phyloP scores from a whole-genome alignment of 2,329 filamentous ascomycete species.

The Chrysosporium queenslandicum region DNA sequence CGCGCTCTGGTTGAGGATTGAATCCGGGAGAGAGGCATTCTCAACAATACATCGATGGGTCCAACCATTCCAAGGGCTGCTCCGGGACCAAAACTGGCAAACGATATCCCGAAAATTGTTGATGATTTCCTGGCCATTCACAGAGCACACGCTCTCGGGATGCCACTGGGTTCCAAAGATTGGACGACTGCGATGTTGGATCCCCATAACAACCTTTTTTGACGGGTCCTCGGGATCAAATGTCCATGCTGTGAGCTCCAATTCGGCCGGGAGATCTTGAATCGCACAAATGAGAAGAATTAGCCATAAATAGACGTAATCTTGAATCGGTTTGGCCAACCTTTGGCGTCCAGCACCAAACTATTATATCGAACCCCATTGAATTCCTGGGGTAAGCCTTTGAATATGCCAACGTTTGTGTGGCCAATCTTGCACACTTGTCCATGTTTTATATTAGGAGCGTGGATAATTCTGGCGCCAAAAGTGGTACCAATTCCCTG shows the following conservation, averaged over 20 bases:
- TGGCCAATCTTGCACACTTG: constrained; percentile 63
- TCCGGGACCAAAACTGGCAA: constrained; percentile 10
- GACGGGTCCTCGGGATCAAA: constrained; percentile 13
- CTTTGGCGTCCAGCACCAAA: constrained; percentile 13
- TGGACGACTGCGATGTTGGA: constrained; percentile 14
- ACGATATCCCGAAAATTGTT: constrained; percentile 14
- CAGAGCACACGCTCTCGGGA: constrained; percentile 17
- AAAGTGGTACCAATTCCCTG: constrained; percentile 65
- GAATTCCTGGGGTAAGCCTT: constrained; percentile 36
- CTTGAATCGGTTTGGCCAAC: not conserved
- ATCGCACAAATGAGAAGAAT: not conserved
- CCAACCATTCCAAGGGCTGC: not conserved
- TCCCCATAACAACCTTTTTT: constrained; percentile 14
- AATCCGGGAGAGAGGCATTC: constrained; percentile 10
- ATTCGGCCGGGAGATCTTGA: constrained; percentile 13
- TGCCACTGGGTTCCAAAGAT: constrained; percentile 17
- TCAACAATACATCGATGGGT: not conserved
- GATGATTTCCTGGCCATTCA: constrained; percentile 15
- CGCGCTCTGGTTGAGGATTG: constrained; percentile 10
- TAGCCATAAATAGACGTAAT: not conserved
- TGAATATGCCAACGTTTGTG: constrained; percentile 54
- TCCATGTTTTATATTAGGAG: constrained; percentile 70
- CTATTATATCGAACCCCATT: constrained; percentile 17
- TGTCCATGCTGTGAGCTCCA: constrained; percentile 15
- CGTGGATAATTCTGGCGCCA: constrained; percentile 55